Conservation (phyloP, 2,329 filamentous ascomycete genomes). For the Fusarium camptoceras region DNA sequence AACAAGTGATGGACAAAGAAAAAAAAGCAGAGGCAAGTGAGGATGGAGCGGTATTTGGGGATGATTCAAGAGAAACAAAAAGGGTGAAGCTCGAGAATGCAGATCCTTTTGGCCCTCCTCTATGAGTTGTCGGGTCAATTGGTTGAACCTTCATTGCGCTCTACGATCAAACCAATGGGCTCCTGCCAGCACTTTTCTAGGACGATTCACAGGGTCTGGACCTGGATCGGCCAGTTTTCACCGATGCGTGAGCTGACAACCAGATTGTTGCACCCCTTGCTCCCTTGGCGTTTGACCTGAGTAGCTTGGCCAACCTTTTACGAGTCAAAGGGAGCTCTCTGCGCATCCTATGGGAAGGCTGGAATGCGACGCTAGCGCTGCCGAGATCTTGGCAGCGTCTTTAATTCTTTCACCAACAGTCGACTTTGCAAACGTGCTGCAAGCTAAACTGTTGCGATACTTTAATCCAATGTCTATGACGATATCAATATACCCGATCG, state of each 20-base stretch:
- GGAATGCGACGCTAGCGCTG: conserved; percentile 30
- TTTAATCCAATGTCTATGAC: conserved; percentile 36
- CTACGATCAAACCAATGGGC: conserved; percentile 21
- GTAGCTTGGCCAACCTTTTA: conserved; percentile 10
- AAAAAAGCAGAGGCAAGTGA: conserved; percentile 55
- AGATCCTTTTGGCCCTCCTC: conserved; percentile 61
- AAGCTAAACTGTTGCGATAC: conserved; percentile 23
- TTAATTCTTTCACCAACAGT: conserved; percentile 11
- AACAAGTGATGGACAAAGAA: conserved; percentile 60
- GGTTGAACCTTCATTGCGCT: conserved; percentile 1
- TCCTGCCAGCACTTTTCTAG: conserved; percentile 20
- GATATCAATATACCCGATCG: conserved; percentile 33
- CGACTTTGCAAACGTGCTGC: conserved; percentile 11
- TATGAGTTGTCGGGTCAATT: conserved; percentile 47
- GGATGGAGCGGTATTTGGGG: conserved; percentile 63
- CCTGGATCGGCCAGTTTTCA: conserved; percentile 19
- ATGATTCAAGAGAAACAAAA: conserved; percentile 56
- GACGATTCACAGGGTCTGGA: conserved; percentile 9
- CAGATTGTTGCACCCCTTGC: conserved; percentile 22
- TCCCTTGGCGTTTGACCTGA: conserved; percentile 4
- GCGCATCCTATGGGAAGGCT: conserved; percentile 9
- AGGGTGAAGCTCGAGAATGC: conserved; percentile 59
- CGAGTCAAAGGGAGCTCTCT: conserved; percentile 17
- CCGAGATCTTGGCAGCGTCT: conserved; percentile 37
- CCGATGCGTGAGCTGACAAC: conserved; percentile 29